Base-by-base conservation (phyloP, 129 eudicot species). In the Artemisia tridentata region DNA sequence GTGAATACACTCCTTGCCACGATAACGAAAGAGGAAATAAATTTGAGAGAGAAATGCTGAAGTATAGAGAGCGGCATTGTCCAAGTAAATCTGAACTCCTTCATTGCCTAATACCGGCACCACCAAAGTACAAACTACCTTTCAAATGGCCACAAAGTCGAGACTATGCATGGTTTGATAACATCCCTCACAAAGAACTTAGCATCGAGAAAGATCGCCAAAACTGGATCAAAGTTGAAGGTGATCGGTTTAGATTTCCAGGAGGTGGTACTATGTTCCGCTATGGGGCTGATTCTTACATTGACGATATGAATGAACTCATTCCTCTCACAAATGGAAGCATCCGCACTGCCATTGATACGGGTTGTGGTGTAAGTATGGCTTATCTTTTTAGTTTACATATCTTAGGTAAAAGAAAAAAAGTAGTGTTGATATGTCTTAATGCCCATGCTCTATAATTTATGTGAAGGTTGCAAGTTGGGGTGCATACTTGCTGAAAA, bases 241-340 rank as follows among this genome's bases (percentile, higher is more conserved):
- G 99, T 9, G 97, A 95, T 41, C 82, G 89, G 11, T 95, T 95
- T 46, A 77, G 85, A 49, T 95, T 95, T 70, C 99, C 99, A 0
- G 99, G 99, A 11, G 99, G 99, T 9, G 99, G 99, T 55, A 95
- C 99, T 7, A 90, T 90, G 96, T 95, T 95, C 59, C 93, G 96
- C 4, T 83, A 82, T 58, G 99, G 99, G 57, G 99, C 99, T 57
- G 99, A 95, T 84, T 84, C 95, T 70, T 95, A 95, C 67, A 90
- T 95, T 47, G 96, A 95, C 74, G 99, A 95, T 67, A 87, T 95
- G 14, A 76, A 51, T 73, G 80, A 73, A 10, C 97, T 95, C 60
- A 86, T 95, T 52, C 96, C 97, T 63, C 89, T 95, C 23, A 88
- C 86, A 1, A 81, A 73, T n/a, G 97, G 99, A 38, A 75, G 43